Base-by-base conservation (phyloP, 495 filamentous ascomycete genomes). In the Pseudevernia furfuracea region DNA sequence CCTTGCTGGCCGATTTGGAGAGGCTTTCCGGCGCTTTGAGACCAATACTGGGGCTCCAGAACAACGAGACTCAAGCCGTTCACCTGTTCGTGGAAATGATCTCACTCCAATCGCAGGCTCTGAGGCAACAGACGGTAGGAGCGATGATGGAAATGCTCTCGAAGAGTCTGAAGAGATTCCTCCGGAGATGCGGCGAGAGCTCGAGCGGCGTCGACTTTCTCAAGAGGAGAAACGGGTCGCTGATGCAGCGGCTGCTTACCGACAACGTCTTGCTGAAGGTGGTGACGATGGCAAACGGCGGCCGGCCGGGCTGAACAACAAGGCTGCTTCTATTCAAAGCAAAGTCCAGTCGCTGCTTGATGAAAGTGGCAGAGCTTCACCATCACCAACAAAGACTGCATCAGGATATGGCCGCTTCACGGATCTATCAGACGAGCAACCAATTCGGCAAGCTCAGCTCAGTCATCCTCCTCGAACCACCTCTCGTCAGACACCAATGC, bases 21-120 rank as follows among this genome's bases (percentile, higher is more conserved):
- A 97, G 60, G 93, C 95, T 6, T 97, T 98, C 78, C 88, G 92
- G 66, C 84, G 89, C 8, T 98, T 98, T 69, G 94, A 98, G 72
- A 82, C 82, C 30, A 84, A 83, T 66, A 77, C 76, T 59, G 71
- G 74, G 39, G 81, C 80, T 23, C 67, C 73, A 67, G 79, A 80
- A 36, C 57, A 62, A 32, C 78, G 80, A 67, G 81, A 80, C 34
- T 82, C 84, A 37, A 85, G 83, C 38, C 84, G 82, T 4, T 76
- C 70, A 25, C 71, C 73, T 12, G 76, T 80, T 19, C 59, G 77
- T 74, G 44, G 65, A 66, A 76, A 74, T 65, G 79, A 81, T 49
- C 74, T 90, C 37, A 90, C 89, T 28, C 85, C 89, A 19, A 90
- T 92, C 59, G 83, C 85, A 11, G 87, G 87, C 4, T 90, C 89